Evolutionary conservation across 768 basidiomycete genomes (phyloP).

Genomic region (Suillus brevipes): DNA sequence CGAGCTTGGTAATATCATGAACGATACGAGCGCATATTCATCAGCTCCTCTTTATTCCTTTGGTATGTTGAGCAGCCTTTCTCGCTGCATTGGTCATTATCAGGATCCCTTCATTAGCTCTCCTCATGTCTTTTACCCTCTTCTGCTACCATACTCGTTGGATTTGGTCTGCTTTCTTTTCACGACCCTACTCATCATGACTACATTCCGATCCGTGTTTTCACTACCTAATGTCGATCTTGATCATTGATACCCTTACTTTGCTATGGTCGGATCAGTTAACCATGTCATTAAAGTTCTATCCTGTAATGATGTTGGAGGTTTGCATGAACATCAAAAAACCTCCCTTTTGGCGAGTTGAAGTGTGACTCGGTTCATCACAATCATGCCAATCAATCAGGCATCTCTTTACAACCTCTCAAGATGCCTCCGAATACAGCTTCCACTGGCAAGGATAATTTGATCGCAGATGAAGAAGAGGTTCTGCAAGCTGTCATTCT

Average conservation of each 20-base stretch:
- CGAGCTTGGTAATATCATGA: slow-evolving; percentile 34
- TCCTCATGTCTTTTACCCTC: slow-evolving; percentile 34
- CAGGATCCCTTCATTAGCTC: slow-evolving; percentile 30
- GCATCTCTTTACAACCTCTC: slow-evolving; percentile 12
- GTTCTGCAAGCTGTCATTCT: slow-evolving; percentile 93
- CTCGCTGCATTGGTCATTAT: slow-evolving; percentile 36
- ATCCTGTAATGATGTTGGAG: slow-evolving; percentile 33
- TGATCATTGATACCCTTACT: slow-evolving; percentile 53
- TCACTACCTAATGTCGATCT: slow-evolving; percentile 69
- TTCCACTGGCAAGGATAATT: slow-evolving; percentile 58
- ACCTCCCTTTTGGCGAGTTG: not conserved
- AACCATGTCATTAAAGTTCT: slow-evolving; percentile 33
- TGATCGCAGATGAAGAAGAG: slow-evolving; percentile 74
- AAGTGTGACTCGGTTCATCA: slow-evolving; percentile 26
- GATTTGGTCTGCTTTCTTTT: slow-evolving; percentile 61
- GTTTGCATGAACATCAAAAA: slow-evolving; percentile 6
- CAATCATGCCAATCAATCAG: slow-evolving; percentile 1
- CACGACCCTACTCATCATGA: slow-evolving; percentile 61
- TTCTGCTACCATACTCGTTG: slow-evolving; percentile 49
- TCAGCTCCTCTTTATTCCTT: slow-evolving; percentile 34
- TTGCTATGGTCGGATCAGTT: slow-evolving; percentile 30
- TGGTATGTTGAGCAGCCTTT: slow-evolving; percentile 38
- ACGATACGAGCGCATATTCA: slow-evolving; percentile 43
- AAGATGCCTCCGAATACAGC: slow-evolving; percentile 69
- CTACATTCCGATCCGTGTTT: slow-evolving; percentile 58